Base-by-base conservation (phyloP, 2,329 filamentous ascomycete genomes). In the Aureobasidium vineae region DNA sequence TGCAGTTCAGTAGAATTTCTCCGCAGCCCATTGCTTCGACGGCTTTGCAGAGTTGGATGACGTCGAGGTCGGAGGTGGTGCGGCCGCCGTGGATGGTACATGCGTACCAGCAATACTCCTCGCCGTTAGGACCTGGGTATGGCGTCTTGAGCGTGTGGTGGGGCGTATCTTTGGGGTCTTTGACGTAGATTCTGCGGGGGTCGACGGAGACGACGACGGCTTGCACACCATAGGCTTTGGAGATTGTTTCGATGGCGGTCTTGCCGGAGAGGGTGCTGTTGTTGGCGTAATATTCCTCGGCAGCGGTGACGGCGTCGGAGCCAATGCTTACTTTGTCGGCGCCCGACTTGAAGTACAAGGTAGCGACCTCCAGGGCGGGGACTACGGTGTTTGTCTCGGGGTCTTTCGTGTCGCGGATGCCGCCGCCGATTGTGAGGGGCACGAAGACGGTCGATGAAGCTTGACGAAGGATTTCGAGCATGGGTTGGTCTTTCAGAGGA, bases 321-420 rank as follows among this genome's bases (percentile, higher is more conserved):
- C 95, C 95, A 74, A 99, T 97, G 60, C 91, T 96, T 66, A 99
- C 93, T 80, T 99, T 99, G 81, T 99, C 95, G 31, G 95, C 95
- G 68, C 95, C 95, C 50, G 89, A 93, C 77, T 94, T 90, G 86
- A 99, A 99, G 83, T 99, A 99, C 85, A 98, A 89, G 54, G 89
- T 94, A 23, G 95, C 95, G 69, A 99, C 92, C 72, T 97, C 90
- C 16, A 98, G 86, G 0, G 95, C 95, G 2, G 91, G 89, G n/a
- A 97, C 88, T 68, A 87, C 87, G 56, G 88, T 92, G 50, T 92
- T 92, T 36, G 73, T 77, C 77, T 97, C 92, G 0, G 89, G 89
- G 78, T 99, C 95, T 66, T 92, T 85, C 0, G 92, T 95, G 78
- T 98, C 94, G 73, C 92, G 87, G 75, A 99, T 98, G 33, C 96